Base-by-base conservation (phyloP, 2,329 filamentous ascomycete species). In the Alternaria metachromatica region DNA sequence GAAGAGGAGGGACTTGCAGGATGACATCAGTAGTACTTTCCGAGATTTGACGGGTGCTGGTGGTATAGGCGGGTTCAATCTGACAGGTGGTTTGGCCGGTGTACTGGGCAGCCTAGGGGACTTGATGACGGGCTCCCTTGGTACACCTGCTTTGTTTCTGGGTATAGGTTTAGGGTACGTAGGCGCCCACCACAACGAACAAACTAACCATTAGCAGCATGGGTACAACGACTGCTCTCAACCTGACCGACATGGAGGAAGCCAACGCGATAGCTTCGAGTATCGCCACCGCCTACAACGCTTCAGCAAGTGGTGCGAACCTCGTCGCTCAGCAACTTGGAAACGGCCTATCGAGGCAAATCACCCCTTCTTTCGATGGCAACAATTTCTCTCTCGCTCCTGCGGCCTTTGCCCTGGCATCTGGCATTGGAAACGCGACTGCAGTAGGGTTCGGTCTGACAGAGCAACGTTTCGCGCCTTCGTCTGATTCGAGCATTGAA, bases 141-240 rank as follows among this genome's bases (percentile, higher is more conserved):
- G 67, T 13, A 75, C 68, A 30, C 72, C 73, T 28, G 73, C 75
- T 25, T 66, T 75, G 11, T 77, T 77, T 25, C 62, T 77, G 20
- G 75, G 75, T 23, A 73, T 77, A 15, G 75, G 75, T 30, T 28
- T 77, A 58, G 75, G 73, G 73, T 76, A 67, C 9, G 70, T 59
- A 44, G 20, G 7, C 13, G 11, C 30, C 15, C 21, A 44, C 4
- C 30, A 9, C 8, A 13, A 26, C 1, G 11, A 43, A 25, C 11
- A 37, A 15, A 53, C 65, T 74, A 44, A 74, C 54, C 10, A 23
- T 3, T 12, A 18, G 15, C 25, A 76, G 74, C 30, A 72, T 76
- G 60, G 75, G 75, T 30, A 53, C 71, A 43, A 67, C 67, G 13
- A 73, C 67, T n/a, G 69, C 71, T 6, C 66, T 77, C 23, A 74